A percentile compares a stretch with the other conserved stretches of the same genome.
These are phyloP conservation scores for Phytophthora podocarpi DNA, from an alignment of 352 stramenopile genomes.

Conservation along the genomic window DNA sequence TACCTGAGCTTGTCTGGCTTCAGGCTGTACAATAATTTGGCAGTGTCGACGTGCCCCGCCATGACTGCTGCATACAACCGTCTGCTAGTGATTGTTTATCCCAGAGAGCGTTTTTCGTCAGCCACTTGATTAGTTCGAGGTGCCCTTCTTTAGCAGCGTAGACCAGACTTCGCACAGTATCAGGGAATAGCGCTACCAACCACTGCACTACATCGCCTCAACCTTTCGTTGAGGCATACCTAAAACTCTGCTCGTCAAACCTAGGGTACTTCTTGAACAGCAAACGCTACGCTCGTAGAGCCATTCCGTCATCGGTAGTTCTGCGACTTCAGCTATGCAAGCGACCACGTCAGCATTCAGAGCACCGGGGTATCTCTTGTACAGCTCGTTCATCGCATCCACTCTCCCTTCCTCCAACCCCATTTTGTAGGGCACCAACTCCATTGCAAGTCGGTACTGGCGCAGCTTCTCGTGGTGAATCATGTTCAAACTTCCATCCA, in stretches of 20 bases:
- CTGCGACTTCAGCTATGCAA: background rate
- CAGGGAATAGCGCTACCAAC: background rate
- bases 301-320: background rate
- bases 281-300: background rate
- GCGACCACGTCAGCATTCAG: background rate
- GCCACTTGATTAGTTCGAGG: background rate
- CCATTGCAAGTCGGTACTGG: slow-evolving; percentile 15
- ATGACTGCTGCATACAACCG: background rate
- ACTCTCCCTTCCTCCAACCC: background rate
- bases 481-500: slow-evolving; percentile 4
- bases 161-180: background rate
- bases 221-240: background rate
- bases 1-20: background rate
- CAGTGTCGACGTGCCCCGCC: background rate
- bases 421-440: slow-evolving; percentile 1
- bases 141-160: background rate
- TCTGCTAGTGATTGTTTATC: background rate
- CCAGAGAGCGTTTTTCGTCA: background rate
- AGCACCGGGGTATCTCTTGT: background rate
- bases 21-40: background rate
- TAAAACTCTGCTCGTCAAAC: background rate
- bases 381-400: slow-evolving; percentile 1
- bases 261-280: background rate
- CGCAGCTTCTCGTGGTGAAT: slow-evolving; percentile 17
- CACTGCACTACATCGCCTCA: background rate